Conservation (phyloP, 768 basidiomycete species). For the Lactarius sp. region DNA sequence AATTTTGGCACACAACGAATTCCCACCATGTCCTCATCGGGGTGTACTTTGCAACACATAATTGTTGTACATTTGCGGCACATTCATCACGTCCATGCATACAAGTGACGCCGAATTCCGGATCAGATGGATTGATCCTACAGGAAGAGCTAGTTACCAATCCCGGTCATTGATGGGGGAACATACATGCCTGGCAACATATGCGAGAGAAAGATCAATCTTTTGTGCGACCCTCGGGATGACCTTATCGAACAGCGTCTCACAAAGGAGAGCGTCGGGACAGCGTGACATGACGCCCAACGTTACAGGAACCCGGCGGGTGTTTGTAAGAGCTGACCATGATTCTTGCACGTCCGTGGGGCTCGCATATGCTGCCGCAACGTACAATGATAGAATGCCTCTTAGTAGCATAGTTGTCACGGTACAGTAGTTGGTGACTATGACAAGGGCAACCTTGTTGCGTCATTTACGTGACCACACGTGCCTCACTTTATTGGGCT, state of each 20-base stretch:
- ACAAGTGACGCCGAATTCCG: constrained; percentile 75
- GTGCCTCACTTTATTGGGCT: neutral
- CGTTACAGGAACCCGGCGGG: constrained; percentile 45
- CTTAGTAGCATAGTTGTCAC: neutral
- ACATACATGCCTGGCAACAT: constrained; percentile 65
- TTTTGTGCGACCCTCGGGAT: constrained; percentile 56
- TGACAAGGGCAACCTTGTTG: neutral
- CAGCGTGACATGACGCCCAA: constrained; percentile 67
- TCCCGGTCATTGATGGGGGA: neutral
- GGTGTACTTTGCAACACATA: constrained; percentile 68
- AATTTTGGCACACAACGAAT: constrained; percentile 79
- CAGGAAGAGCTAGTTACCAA: neutral
- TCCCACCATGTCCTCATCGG: constrained; percentile 66
- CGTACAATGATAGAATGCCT: neutral
- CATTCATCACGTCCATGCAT: constrained; percentile 80
- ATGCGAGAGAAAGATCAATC: constrained; percentile 64
- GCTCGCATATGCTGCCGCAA: neutral
- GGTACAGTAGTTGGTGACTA: neutral
- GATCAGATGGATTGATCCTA: constrained; percentile 60
- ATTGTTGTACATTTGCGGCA: constrained; percentile 82
- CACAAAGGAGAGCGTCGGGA: constrained; percentile 81
- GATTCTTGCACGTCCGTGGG: constrained; percentile 10
- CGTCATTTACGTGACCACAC: constrained; percentile 17
- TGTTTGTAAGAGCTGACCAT: constrained; percentile 9
- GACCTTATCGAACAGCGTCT: constrained; percentile 69